These are phyloP conservation scores for Suillus paluster DNA, from an alignment of 768 basidiomycete species.

Conservation along the genomic window DNA sequence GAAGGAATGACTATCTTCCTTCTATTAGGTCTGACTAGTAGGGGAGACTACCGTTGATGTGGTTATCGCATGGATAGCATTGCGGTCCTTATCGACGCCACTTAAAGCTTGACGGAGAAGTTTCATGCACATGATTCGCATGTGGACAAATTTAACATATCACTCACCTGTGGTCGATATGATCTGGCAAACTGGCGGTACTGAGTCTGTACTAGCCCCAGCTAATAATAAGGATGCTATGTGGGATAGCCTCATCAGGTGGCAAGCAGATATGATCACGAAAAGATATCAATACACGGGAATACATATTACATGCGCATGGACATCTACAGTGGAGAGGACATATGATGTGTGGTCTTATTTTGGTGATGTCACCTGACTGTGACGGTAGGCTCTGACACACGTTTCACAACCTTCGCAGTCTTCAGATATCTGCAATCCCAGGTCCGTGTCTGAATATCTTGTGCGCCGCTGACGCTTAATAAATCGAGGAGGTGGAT, in stretches of 20 bases:
- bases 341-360: background rate
- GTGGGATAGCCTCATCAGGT: background rate
- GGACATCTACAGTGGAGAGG: background rate
- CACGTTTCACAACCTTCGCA: background rate
- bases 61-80: too few species aligned
- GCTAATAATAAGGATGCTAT: background rate
- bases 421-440: background rate
- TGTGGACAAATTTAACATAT: too few species aligned
- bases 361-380: background rate
- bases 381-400: background rate
- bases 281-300: background rate
- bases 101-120: background rate
- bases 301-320: background rate
- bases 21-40: too few species aligned
- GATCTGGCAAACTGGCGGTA: background rate
- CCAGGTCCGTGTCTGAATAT: constrained; percentile 17
- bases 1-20: too few species aligned
- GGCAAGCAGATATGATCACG: background rate
- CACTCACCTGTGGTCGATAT: background rate
- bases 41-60: too few species aligned
- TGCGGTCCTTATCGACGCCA: background rate
- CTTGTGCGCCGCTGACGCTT: constrained; percentile 32
- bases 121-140: background rate
- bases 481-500: constrained; percentile 8
- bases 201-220: background rate